A percentile compares a stretch with the other conserved stretches of the same genome.
Evolutionary conservation across 306 rosid species (phyloP).

Genomic region (Fragaria vesca): DNA sequence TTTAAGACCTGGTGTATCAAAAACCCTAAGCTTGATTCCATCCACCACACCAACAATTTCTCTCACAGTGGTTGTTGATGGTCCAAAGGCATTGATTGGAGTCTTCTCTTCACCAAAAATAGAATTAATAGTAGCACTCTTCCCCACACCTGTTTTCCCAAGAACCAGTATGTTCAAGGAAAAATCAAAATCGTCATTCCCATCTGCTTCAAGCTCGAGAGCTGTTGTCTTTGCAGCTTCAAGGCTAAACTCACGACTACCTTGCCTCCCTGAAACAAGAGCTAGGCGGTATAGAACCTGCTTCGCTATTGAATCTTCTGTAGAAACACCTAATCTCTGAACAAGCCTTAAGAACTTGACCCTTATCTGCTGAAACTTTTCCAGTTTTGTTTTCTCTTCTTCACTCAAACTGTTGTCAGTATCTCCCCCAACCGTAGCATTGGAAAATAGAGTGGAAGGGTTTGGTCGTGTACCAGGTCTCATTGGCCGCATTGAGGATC

Average conservation of each 20-base stretch:
- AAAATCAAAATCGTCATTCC: slow-evolving; percentile 54
- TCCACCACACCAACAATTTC: slow-evolving; percentile 83
- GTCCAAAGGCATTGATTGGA: slow-evolving; percentile 69
- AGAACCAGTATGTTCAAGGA: slow-evolving; percentile 84
- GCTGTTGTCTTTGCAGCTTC: slow-evolving; percentile 79
- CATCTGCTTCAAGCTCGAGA: slow-evolving; percentile 71
- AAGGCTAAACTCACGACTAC: slow-evolving; percentile 55
- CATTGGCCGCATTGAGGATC: slow-evolving; percentile 67
- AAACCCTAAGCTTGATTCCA: slow-evolving; percentile 75
- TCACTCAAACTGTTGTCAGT: slow-evolving; percentile 63
- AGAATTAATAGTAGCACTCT: slow-evolving; percentile 96
- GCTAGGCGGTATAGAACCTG: slow-evolving; percentile 83
- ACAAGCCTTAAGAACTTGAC: slow-evolving; percentile 76
- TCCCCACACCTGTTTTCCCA: slow-evolving; percentile 93
- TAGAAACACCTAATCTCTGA: slow-evolving; percentile 70
- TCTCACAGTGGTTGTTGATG: slow-evolving; percentile 70
- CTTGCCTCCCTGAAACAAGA: slow-evolving; percentile 68
- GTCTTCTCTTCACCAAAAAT: slow-evolving; percentile 85
- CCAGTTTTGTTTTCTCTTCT: slow-evolving; percentile 72
- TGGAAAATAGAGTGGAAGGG: slow-evolving; percentile 54
- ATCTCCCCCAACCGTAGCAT: slow-evolving; percentile 36
- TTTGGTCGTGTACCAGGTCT: slow-evolving; percentile 60
- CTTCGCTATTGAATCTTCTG: slow-evolving; percentile 77
- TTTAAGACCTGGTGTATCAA: slow-evolving; percentile 93
- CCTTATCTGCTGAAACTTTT: slow-evolving; percentile 72